Base-by-base conservation (phyloP, 805 yeast genomes). In the Saccharomycopsis sp. region DNA sequence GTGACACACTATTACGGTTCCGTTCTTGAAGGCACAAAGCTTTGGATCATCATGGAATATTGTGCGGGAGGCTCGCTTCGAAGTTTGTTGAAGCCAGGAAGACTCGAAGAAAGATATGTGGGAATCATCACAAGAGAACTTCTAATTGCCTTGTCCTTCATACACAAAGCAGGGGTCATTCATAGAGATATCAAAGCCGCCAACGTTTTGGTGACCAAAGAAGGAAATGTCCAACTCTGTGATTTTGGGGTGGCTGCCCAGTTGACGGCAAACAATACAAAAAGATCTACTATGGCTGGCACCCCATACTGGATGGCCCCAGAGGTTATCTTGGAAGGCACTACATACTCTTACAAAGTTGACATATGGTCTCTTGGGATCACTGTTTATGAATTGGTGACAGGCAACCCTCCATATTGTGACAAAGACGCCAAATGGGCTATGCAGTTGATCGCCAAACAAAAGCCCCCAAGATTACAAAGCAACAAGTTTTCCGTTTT, bases 281-380 rank as follows among this genome's bases (percentile, higher is more conserved):
- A 87, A 56, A 69, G 98, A 52, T 83, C 89, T 26, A 92, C 98
- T 0, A 87, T 94, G 75, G 97, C 95, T 0, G 94, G 94, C 5
- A 83, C 94, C 0, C 94, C 94, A 0, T 92, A 87, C 57, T 92
- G 98, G 98, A 92, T 92, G 98, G 96, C 98, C 0, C 98, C 98
- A 0, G 98, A 89, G 59, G 98, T 89, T 23, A 89, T 89, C 30
- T 72, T 84, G 63, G 96, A 89, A 59, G 94, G 94, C 30, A 82
- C 80, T 12, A 71, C 80, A 6, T 83, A 92, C 65, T 95, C 84
- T 58, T 73, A 80, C 33, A 88, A 80, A 60, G 98, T 95, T 1
- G 99, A 92, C 59, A 84, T 92, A 5, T 92, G 99, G 99, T 88
- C 97, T 0, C 60, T 89, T 36, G 99, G 99, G 12, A 85, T 92